A percentile compares a stretch with the other conserved stretches of the same genome.
Conservation (phyloP, 768 basidiomycete species). For the Calocybe gangraenosa region DNA sequence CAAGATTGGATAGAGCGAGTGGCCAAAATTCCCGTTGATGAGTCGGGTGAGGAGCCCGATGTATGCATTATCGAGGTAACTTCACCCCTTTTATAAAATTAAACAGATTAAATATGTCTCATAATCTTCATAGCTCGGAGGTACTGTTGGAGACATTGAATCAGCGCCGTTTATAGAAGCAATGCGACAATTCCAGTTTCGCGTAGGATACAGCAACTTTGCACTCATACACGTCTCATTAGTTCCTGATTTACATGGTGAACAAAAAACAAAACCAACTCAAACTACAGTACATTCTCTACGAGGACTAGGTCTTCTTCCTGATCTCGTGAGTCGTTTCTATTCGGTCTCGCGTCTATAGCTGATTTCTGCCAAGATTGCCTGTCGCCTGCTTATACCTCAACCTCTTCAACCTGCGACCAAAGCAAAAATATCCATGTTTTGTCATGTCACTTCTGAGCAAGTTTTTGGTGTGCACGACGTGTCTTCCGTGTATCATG, state of each 20-base stretch:
- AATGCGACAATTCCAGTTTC: slow-evolving; percentile 99
- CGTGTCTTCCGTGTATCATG: slow-evolving; percentile 95
- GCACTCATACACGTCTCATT: slow-evolving; percentile 96
- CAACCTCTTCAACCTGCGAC: slow-evolving; percentile 80
- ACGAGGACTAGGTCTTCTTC: slow-evolving; percentile 86
- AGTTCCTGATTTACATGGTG: slow-evolving; percentile 98
- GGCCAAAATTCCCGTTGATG: slow-evolving; percentile 90
- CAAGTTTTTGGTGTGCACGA: slow-evolving; percentile 96
- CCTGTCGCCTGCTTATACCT: slow-evolving; percentile 81
- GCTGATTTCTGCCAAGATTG: slow-evolving; percentile 55
- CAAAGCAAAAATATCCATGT: slow-evolving; percentile 97
- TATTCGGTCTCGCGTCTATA: neutral
- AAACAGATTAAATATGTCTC: neutral
- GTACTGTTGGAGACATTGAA: slow-evolving; percentile 98
- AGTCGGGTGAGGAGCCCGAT: slow-evolving; percentile 89
- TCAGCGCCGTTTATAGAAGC: slow-evolving; percentile 98
- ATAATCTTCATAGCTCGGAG: slow-evolving; percentile 68
- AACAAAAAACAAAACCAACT: slow-evolving; percentile 99
- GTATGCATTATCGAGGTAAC: slow-evolving; percentile 94
- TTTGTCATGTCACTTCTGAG: slow-evolving; percentile 89
- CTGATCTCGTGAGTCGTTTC: slow-evolving; percentile 68
- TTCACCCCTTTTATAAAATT: neutral
- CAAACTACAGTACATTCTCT: slow-evolving; percentile 95
- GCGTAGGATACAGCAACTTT: slow-evolving; percentile 94
- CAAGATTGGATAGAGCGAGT: slow-evolving; percentile 99